phyloP scores from a whole-genome alignment of 176 grass and related monocot genomes.

The Eragrostis curvula region DNA sequence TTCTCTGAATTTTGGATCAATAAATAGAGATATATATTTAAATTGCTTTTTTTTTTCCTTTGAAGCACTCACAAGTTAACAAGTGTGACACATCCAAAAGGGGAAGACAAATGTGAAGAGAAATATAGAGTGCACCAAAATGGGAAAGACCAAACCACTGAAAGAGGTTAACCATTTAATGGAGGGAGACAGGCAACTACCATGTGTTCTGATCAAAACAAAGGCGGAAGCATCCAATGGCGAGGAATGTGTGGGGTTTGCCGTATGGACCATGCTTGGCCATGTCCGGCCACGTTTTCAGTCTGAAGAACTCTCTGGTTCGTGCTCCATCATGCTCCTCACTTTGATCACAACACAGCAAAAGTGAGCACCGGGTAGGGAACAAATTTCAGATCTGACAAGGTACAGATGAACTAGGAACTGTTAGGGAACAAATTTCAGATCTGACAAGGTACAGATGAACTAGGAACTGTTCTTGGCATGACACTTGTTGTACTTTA shows the following conservation, averaged over 20 bases:
- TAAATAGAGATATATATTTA: conserved; percentile 43
- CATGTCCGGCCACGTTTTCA: conserved; percentile 26
- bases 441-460: background rate
- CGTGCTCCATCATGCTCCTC: background rate
- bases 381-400: conserved; percentile 17
- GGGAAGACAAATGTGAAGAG: background rate
- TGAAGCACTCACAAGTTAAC: background rate
- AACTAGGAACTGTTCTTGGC: background rate
- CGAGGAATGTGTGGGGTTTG: background rate
- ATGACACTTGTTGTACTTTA: background rate
- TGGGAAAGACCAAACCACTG: background rate
- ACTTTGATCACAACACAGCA: background rate
- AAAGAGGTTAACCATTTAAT: background rate
- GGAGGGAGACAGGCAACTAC: background rate
- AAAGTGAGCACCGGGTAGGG: background rate
- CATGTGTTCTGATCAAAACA: background rate
- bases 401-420: background rate
- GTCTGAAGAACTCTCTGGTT: background rate
- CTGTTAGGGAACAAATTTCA: background rate
- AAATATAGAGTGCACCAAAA: background rate
- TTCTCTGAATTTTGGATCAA: conserved; percentile 48
- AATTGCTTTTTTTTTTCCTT: background rate
- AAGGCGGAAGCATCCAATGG: conserved; percentile 10
- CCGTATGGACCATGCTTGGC: background rate
- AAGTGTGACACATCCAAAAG: background rate